phyloP scores from a whole-genome alignment of 805 yeast species.

The Zygosaccharomyces bisporus region DNA sequence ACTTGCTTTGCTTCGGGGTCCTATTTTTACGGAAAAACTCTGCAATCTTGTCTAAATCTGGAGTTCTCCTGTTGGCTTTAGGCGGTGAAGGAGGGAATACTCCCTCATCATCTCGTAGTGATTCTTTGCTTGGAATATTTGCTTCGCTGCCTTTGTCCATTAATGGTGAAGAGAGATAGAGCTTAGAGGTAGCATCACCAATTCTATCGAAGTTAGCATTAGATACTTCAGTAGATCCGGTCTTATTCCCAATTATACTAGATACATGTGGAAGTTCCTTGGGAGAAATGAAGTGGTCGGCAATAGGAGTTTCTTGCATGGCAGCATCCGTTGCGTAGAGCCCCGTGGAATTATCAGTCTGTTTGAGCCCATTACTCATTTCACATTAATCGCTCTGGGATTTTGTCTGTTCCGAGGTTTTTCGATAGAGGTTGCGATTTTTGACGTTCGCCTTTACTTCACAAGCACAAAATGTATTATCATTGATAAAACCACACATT shows the following conservation, averaged over 20 bases:
- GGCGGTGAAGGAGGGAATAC: slow-evolving; percentile 5
- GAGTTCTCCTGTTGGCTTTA: slow-evolving; percentile 24
- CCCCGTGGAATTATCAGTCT: slow-evolving; percentile 1
- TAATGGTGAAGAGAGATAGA: slow-evolving; percentile 3
- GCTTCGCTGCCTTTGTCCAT: background rate
- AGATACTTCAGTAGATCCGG: slow-evolving; percentile 6
- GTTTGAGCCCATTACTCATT: slow-evolving; percentile 5
- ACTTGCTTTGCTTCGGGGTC: slow-evolving; percentile 17
- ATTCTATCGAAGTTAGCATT: slow-evolving; percentile 4
- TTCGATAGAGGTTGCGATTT: background rate
- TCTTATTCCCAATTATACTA: slow-evolving; percentile 5
- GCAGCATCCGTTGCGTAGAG: slow-evolving; percentile 11
- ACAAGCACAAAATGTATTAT: background rate
- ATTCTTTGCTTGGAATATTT: background rate
- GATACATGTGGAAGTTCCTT: slow-evolving; percentile 3
- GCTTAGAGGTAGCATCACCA: no score
- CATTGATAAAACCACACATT: background rate
- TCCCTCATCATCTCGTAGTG: background rate
- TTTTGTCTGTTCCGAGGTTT: background rate
- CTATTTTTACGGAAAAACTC: slow-evolving; percentile 23
- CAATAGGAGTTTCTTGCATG: slow-evolving; percentile 17
- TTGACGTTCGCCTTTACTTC: background rate
- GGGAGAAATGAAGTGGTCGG: slow-evolving; percentile 6
- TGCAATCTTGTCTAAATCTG: slow-evolving; percentile 27
- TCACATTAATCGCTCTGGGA: background rate